Conservation (phyloP, 345 rosid genomes). For the Murraya paniculata region DNA sequence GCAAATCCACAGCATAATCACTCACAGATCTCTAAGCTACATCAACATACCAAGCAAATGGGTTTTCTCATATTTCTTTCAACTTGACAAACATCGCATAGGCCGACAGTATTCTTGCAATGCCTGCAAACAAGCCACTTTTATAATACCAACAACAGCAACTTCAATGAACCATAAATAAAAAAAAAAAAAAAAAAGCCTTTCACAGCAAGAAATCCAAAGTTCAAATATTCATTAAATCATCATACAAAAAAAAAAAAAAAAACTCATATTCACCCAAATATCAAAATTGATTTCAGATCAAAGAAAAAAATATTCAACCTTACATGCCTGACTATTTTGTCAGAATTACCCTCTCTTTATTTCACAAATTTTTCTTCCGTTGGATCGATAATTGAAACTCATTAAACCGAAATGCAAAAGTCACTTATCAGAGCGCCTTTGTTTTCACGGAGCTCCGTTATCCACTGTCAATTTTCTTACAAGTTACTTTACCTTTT, state of each 20-base stretch:
- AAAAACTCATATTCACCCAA: not conserved
- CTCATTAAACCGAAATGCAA: no score
- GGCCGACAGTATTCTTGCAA: not conserved
- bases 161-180: not conserved
- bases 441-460: no score
- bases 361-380: no score
- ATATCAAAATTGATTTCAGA: constrained; percentile 11
- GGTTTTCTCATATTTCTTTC: not conserved
- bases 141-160: not conserved
- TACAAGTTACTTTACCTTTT: no score
- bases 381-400: no score
- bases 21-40: not conserved
- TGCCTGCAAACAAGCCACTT: constrained; percentile 3
- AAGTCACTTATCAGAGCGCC: no score
- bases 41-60: not conserved
- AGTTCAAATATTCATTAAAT: not conserved
- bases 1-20: not conserved
- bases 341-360: no score
- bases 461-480: no score
- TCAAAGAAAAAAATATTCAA: not conserved
- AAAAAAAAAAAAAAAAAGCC: not conserved
- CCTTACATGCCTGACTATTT: no score
- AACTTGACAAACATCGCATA: not conserved
- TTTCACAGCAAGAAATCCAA: not conserved
- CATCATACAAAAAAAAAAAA: not conserved